Conservation (phyloP, 441 rosid genomes). For the Populus tomentosa region DNA sequence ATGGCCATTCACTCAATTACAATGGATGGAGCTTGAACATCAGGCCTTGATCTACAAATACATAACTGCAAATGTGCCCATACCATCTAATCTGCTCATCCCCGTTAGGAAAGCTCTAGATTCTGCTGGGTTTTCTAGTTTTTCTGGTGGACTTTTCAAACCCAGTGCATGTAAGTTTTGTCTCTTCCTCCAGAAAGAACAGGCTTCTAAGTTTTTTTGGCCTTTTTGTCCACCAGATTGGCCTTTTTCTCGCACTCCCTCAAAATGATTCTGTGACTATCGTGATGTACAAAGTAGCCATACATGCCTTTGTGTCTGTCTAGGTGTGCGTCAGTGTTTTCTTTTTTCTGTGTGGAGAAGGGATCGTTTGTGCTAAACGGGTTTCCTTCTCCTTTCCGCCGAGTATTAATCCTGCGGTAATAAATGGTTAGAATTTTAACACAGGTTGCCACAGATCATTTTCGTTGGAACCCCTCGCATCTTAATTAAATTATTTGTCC, state of each 20-base stretch:
- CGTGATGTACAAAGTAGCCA: background rate
- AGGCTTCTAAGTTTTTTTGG: background rate
- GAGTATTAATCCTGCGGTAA: background rate
- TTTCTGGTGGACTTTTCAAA: constrained; percentile 42
- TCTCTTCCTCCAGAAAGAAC: background rate
- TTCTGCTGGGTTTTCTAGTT: constrained; percentile 36
- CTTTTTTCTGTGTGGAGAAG: no score
- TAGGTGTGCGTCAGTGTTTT: background rate
- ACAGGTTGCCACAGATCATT: background rate
- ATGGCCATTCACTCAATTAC: constrained; percentile 77
- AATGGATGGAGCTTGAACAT: constrained; percentile 88
- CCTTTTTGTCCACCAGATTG: background rate
- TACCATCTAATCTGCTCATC: constrained; percentile 65
- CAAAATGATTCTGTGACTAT: background rate
- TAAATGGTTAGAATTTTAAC: background rate
- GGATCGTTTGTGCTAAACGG: background rate
- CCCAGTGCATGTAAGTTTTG: constrained; percentile 57
- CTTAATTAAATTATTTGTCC: background rate
- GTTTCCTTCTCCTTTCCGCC: background rate
- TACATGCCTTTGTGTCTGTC: background rate
- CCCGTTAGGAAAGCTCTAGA: constrained; percentile 62
- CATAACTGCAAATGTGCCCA: constrained; percentile 66
- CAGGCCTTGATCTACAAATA: constrained; percentile 92
- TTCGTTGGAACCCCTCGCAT: background rate
- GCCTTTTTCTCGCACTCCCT: background rate